Base-by-base conservation (phyloP, 73 alveolate genomes). In the Blepharisma stoltei region DNA sequence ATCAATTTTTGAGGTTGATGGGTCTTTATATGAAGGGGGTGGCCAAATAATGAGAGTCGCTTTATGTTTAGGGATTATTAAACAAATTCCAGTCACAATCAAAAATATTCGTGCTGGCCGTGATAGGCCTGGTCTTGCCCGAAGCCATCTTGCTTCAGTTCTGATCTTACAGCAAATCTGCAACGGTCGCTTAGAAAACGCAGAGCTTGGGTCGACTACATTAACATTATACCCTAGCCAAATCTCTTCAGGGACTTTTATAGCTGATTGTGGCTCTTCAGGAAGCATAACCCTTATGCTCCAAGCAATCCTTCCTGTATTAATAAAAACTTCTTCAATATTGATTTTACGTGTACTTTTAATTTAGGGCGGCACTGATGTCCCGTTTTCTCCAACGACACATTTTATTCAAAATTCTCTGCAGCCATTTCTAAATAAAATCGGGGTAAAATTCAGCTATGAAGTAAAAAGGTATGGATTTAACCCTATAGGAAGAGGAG, bases 1-100 rank as follows among this genome's bases (percentile, higher is more conserved):
- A 32, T 32, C 41, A 3, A 32, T 32, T 1, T 32, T 32, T 32
- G 41, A 50, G 4, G 65, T 60, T 11, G 76, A 60, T 60, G 76
- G 76, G 4, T 60, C 76, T 18, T 11, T 60, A 11, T 20, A 60
- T 60, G 76, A 60, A 60, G 76, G 76, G 21, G 76, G 76, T 18
- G 76, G 76, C n/a, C 48, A 60, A 60, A 60, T 60, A 23, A 23
- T 60, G 21, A 60, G 76, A 23, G 21, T 23, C 21, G 11, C 76
- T 23, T 21, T 60, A 11, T 8, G 54, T 23, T 27, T 60, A 11
- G 41, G 38, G 41, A 23, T 20, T 23, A 18, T 60, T 18, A 20
- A 8, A 11, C 11, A 23, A 60, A 60, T 11, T 11, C 32, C 32
- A 18, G 76, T 60, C 48, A 18, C 6, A n/a, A 23, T 60, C 0